Conservation (phyloP, 257 asterid species). For the Solanum etuberosum region DNA sequence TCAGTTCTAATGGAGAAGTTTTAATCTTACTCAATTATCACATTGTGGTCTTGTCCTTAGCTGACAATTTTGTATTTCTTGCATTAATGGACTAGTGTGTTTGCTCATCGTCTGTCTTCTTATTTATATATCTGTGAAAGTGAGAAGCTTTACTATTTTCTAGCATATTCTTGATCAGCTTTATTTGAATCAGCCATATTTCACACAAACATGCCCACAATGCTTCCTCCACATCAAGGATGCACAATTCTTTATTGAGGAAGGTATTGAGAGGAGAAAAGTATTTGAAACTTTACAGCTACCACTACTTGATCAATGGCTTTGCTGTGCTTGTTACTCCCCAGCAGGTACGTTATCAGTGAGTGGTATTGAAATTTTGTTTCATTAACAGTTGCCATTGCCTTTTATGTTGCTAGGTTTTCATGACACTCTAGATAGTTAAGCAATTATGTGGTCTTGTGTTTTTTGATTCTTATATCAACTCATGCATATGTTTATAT, state of each 20-base stretch:
- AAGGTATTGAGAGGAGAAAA: slow-evolving; percentile 54
- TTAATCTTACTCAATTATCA: neutral
- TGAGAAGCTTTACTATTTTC: neutral
- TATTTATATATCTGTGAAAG: neutral
- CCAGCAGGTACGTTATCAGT: slow-evolving; percentile 43
- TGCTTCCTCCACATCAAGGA: slow-evolving; percentile 40
- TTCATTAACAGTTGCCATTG: neutral
- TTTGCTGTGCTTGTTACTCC: slow-evolving; percentile 87
- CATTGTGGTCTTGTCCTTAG: neutral
- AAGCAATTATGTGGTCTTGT: neutral
- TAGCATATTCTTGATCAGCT: neutral
- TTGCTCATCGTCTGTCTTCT: neutral
- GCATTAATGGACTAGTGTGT: neutral
- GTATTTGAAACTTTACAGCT: slow-evolving; percentile 86
- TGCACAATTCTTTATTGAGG: slow-evolving; percentile 65
- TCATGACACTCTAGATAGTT: neutral
- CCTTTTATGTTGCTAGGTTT: neutral
- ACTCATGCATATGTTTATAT: neutral
- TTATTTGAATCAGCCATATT: slow-evolving; percentile 35
- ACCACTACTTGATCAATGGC: slow-evolving; percentile 85
- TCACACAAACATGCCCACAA: slow-evolving; percentile 23
- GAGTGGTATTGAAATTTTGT: neutral
- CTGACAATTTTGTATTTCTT: neutral
- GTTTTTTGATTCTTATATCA: neutral
- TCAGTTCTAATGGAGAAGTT: neutral